Evolutionary conservation across 139 green algal genomes (phyloP).

Genomic region (Tetradesmus lagerheimii): DNA sequence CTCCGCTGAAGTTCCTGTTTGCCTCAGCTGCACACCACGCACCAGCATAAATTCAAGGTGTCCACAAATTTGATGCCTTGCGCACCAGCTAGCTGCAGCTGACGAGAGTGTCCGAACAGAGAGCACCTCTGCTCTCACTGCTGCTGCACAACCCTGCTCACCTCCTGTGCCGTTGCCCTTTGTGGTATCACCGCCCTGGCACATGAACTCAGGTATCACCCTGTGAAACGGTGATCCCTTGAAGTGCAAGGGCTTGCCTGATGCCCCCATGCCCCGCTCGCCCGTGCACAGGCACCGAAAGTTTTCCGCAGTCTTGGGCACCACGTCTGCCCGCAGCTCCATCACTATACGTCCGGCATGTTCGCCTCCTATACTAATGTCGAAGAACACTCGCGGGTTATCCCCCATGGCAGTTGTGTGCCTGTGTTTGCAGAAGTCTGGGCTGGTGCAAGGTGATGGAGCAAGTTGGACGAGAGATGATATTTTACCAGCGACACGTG

Average conservation of each 20-base stretch:
- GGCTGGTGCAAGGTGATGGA: background rate
- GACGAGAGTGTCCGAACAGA: constrained; percentile 90
- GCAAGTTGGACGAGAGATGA: background rate
- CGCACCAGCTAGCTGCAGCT: constrained; percentile 49
- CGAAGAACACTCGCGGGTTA: constrained; percentile 75
- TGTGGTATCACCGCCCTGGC: constrained; percentile 79
- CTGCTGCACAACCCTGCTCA: constrained; percentile 55
- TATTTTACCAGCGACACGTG: background rate
- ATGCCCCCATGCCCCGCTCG: constrained; percentile 79
- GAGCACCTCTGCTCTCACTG: constrained; percentile 43
- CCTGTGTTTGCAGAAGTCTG: background rate
- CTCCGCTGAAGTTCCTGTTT: no score
- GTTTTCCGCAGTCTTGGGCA: constrained; percentile 74
- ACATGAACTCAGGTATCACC: constrained; percentile 89
- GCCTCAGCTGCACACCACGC: no score
- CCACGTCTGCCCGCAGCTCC: constrained; percentile 78
- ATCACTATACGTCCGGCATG: constrained; percentile 74
- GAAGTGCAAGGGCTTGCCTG: constrained; percentile 89
- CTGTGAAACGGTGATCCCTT: constrained; percentile 93
- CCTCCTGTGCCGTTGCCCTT: constrained; percentile 81
- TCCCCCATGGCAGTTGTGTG: constrained; percentile 33
- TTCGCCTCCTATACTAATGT: constrained; percentile 71
- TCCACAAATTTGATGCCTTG: no score
- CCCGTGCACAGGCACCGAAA: constrained; percentile 75
- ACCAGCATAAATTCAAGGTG: no score